phyloP scores from a whole-genome alignment of 208 protist species.

The Wallacemonas sp. region DNA sequence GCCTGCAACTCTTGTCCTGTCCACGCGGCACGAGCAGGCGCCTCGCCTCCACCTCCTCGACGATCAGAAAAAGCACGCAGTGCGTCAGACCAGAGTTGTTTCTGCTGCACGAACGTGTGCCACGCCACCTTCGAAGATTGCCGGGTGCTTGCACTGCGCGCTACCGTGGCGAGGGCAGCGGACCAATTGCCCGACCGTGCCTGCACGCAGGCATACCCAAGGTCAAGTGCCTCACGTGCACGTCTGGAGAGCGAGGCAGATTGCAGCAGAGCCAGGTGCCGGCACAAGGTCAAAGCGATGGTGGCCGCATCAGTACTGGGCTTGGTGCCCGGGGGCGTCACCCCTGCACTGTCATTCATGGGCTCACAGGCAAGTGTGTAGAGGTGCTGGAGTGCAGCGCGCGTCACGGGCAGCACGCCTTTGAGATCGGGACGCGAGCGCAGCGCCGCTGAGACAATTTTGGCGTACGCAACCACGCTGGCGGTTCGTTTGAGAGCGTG shows the following conservation, averaged over 20 bases:
- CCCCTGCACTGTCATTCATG: not conserved
- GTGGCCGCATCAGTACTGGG: conserved; percentile 7
- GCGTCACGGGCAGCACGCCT: conserved; percentile 60
- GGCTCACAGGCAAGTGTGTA: conserved; percentile 35
- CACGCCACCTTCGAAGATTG: conserved; percentile 45
- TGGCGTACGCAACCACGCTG: conserved; percentile 54
- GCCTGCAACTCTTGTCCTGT: too few relatives aligned
- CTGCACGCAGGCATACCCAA: conserved; percentile 42
- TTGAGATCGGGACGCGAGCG: conserved; percentile 47
- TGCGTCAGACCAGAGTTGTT: not conserved
- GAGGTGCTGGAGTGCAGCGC: conserved; percentile 39
- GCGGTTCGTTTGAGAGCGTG: conserved; percentile 19
- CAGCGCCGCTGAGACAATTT: conserved; percentile 44
- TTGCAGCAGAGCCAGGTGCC: conserved; percentile 43
- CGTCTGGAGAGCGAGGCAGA: conserved; percentile 17
- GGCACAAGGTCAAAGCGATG: conserved; percentile 48
- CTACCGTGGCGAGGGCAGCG: conserved; percentile 43
- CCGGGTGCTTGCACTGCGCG: conserved; percentile 38
- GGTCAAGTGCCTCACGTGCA: conserved; percentile 46
- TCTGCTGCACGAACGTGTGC: conserved; percentile 19
- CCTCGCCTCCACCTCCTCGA: not conserved
- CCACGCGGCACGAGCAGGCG: too few relatives aligned
- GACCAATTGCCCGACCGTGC: conserved; percentile 39
- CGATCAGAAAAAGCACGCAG: not conserved
- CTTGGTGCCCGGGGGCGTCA: not conserved